These are phyloP conservation scores for Arthrinium phaeospermum DNA, from an alignment of 2,329 filamentous ascomycete genomes.

Conservation along the genomic window DNA sequence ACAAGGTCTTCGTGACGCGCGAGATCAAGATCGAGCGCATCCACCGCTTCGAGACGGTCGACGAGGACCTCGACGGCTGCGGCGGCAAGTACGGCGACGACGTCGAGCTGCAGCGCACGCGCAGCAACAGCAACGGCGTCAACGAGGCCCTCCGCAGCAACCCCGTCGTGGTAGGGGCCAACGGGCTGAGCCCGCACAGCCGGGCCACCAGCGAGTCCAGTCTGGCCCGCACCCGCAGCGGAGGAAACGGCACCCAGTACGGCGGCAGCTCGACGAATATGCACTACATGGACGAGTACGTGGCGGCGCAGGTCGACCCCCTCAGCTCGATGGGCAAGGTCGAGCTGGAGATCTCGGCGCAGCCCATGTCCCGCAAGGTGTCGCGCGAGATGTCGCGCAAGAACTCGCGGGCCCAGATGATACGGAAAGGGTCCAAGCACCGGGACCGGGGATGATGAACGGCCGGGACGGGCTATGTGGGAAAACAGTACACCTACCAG, in stretches of 20 bases:
- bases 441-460: neutral
- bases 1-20: slow-evolving; percentile 43
- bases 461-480: too few relatives aligned
- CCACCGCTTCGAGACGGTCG: slow-evolving; percentile 26
- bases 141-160: neutral
- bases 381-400: slow-evolving; percentile 13
- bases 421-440: neutral
- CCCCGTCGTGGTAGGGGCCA: neutral
- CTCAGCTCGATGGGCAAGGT: slow-evolving; percentile 21
- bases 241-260: neutral
- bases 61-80: slow-evolving; percentile 21
- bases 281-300: slow-evolving; percentile 27
- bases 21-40: slow-evolving; percentile 38
- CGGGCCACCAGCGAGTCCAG: slow-evolving; percentile 19
- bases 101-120: neutral
- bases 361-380: slow-evolving; percentile 17
- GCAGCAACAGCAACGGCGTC: neutral
- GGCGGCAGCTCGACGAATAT: neutral
- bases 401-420: neutral
- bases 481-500: neutral
- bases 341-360: slow-evolving; percentile 22
- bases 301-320: slow-evolving; percentile 26
- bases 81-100: neutral
- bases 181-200: slow-evolving; percentile 20
- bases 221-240: neutral